Conservation (phyloP, 306 rosid species). For the Trifolium fragiferum region DNA sequence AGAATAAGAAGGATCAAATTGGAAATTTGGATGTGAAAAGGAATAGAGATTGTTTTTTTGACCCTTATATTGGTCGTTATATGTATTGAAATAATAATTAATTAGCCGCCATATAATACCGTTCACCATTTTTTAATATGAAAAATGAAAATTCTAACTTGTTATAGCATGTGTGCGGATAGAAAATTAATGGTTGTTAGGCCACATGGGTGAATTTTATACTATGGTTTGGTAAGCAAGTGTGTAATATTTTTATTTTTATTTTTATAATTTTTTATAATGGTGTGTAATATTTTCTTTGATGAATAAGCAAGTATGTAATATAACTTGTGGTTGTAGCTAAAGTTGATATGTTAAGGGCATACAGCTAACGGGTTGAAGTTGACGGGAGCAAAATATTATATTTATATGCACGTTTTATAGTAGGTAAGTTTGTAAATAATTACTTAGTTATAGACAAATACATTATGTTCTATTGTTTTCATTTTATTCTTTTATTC, state of each 20-base stretch:
- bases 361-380: slow-evolving; percentile 15
- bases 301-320: neutral
- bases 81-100: neutral
- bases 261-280: no score
- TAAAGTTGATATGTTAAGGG: slow-evolving; percentile 7
- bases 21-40: slow-evolving; percentile 3
- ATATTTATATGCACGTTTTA: slow-evolving; percentile 26
- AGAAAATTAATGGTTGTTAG: slow-evolving; percentile 3
- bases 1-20: slow-evolving; percentile 25
- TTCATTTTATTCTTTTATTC: neutral
- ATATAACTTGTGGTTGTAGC: slow-evolving; percentile 19
- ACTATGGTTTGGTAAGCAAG: slow-evolving; percentile 33
- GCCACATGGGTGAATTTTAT: slow-evolving; percentile 40
- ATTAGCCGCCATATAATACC: slow-evolving; percentile 55
- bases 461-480: neutral
- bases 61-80: slow-evolving; percentile 33
- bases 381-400: slow-evolving; percentile 19
- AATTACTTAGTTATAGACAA: neutral
- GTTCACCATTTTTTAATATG: slow-evolving; percentile 25
- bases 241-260: neutral
- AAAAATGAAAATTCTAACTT: slow-evolving; percentile 31
- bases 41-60: slow-evolving; percentile 45
- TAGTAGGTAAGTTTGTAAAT: neutral
- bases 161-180: slow-evolving; percentile 12
- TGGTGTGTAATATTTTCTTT: neutral